Evolutionary conservation across 176 grass and related monocot genomes (phyloP).

Genomic region (Ananas comosus): DNA sequence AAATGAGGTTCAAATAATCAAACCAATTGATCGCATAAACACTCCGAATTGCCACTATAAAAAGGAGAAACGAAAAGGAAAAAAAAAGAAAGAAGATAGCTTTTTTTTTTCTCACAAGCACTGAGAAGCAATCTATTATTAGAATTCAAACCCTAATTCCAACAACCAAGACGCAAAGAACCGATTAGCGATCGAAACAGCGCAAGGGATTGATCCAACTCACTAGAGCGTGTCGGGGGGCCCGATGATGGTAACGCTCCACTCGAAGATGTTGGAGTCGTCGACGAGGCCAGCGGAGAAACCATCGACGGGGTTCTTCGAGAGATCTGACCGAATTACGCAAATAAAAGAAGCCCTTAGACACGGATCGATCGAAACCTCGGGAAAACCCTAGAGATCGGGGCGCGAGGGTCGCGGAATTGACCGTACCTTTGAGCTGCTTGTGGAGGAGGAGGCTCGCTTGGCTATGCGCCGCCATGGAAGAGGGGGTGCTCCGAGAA

Average conservation of each 20-base stretch:
- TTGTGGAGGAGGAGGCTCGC: constrained; percentile 27
- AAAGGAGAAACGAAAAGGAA: background rate
- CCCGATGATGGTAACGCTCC: constrained; percentile 30
- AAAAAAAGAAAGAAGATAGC: too few species aligned
- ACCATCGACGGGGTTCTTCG: constrained; percentile 25
- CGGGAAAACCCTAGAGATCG: background rate
- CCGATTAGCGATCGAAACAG: background rate
- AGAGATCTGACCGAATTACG: constrained; percentile 17
- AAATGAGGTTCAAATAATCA: background rate
- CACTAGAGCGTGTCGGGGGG: constrained; percentile 31
- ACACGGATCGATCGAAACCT: background rate
- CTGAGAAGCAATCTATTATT: too few species aligned
- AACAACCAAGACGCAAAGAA: background rate
- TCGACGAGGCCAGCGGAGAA: constrained; percentile 28
- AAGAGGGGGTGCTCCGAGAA: background rate
- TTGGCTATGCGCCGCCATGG: constrained; percentile 21
- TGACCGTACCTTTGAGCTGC: constrained; percentile 24
- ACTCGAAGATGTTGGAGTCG: constrained; percentile 30
- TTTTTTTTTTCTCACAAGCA: too few species aligned
- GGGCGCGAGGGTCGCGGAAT: background rate
- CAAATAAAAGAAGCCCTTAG: background rate
- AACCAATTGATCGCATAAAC: background rate
- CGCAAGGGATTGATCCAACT: background rate
- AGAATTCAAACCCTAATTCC: too few species aligned
- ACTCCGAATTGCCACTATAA: background rate